Evolutionary conservation across 805 yeast species (phyloP).

Genomic region (Zygotorulaspora sp.): DNA sequence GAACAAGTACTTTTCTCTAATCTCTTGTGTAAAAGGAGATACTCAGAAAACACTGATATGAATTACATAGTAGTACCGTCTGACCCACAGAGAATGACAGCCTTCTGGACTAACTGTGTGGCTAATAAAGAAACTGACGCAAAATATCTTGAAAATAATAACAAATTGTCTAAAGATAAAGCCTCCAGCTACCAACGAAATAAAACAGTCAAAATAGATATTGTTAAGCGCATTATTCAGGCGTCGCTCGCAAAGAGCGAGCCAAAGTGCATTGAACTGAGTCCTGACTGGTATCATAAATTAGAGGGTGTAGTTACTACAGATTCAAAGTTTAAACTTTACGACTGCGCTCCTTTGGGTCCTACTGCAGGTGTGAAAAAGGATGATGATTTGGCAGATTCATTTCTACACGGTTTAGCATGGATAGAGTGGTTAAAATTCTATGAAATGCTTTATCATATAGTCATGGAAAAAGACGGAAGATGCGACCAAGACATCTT

Average conservation of each 20-base stretch:
- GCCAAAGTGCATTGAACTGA: slow-evolving; percentile 3
- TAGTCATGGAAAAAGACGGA: slow-evolving; percentile 10
- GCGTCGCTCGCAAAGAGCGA: slow-evolving; percentile 6
- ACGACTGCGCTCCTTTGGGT: slow-evolving; percentile 10
- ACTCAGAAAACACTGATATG: slow-evolving; percentile 1
- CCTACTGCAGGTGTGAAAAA: slow-evolving; percentile 36
- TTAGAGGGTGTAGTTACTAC: slow-evolving; percentile 3
- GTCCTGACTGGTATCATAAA: slow-evolving; percentile 10
- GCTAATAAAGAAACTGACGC: slow-evolving; percentile 3
- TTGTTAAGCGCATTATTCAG: slow-evolving; percentile 10
- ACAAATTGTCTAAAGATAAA: slow-evolving; percentile 4
- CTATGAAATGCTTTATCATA: slow-evolving; percentile 22
- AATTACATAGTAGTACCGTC: slow-evolving; percentile 20
- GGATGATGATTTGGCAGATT: slow-evolving; percentile 63
- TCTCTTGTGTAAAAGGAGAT: slow-evolving; percentile 10
- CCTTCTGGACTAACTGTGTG: slow-evolving; percentile 23
- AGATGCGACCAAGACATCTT: slow-evolving; percentile 8
- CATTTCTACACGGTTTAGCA: slow-evolving; percentile 56
- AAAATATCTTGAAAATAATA: neutral
- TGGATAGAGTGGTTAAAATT: slow-evolving; percentile 41
- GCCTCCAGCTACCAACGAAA: slow-evolving; percentile 2
- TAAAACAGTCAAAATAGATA: slow-evolving; percentile 10
- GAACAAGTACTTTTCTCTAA: slow-evolving; percentile 38
- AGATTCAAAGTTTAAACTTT: slow-evolving; percentile 8
- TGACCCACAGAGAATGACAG: slow-evolving; percentile 31